Evolutionary conservation across 2,329 filamentous ascomycete genomes (phyloP).

Genomic region (Clarireedia monteithiana): DNA sequence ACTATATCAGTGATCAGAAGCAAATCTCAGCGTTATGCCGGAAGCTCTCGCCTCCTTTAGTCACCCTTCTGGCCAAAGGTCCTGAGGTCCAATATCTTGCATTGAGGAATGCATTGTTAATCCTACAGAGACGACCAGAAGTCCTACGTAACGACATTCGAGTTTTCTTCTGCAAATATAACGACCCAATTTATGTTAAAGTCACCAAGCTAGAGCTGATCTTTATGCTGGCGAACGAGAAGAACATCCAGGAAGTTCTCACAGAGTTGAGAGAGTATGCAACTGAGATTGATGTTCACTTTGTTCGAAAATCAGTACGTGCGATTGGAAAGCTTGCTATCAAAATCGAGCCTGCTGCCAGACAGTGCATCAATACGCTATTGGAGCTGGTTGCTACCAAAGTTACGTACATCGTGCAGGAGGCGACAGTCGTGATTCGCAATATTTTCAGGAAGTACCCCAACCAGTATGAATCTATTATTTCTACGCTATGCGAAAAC

Average conservation of each 20-base stretch:
- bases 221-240: slow-evolving; percentile 95
- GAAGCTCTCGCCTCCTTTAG: slow-evolving; percentile 89
- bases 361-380: slow-evolving; percentile 84
- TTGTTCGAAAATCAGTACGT: slow-evolving; percentile 93
- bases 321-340: slow-evolving; percentile 97
- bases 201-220: slow-evolving; percentile 98
- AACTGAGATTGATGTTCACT: slow-evolving; percentile 97
- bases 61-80: slow-evolving; percentile 90
- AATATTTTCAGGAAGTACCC: slow-evolving; percentile 99
- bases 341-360: slow-evolving; percentile 93
- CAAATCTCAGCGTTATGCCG: slow-evolving; percentile 80
- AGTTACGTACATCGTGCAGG: slow-evolving; percentile 96
- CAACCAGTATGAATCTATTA: slow-evolving; percentile 97
- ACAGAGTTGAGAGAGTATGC: slow-evolving; percentile 94
- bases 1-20: slow-evolving; percentile 91
- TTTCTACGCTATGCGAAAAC: slow-evolving; percentile 90
- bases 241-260: slow-evolving; percentile 90
- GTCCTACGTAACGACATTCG: slow-evolving; percentile 93
- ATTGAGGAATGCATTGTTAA: slow-evolving; percentile 85
- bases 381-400: slow-evolving; percentile 95
- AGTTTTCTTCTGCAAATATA: slow-evolving; percentile 99
- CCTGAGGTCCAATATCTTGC: slow-evolving; percentile 98
- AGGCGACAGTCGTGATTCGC: slow-evolving; percentile 95
- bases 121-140: slow-evolving; percentile 85
- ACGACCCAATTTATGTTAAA: slow-evolving; percentile 98